These are phyloP conservation scores for Creolimax fragrantissima DNA, from an alignment of 78 protist species.

Conservation along the genomic window DNA sequence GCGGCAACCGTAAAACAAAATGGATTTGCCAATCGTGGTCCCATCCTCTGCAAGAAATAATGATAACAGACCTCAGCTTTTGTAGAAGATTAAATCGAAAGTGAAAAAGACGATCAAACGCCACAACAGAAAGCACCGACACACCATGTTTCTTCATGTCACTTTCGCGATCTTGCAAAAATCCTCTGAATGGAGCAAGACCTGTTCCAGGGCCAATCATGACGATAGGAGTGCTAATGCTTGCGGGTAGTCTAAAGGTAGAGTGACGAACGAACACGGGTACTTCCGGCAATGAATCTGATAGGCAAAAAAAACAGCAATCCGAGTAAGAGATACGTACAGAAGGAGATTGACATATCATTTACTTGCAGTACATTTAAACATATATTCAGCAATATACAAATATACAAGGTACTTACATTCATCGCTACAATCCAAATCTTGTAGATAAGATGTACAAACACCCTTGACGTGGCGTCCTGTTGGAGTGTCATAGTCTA, in stretches of 20 bases:
- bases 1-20: slow-evolving; percentile 63
- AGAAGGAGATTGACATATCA: background rate
- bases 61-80: background rate
- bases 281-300: background rate
- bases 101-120: background rate
- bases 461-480: slow-evolving; percentile 55
- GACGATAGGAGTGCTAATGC: slow-evolving; percentile 23
- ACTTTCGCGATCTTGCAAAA: slow-evolving; percentile 44
- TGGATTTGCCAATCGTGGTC: background rate
- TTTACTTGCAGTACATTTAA: no score
- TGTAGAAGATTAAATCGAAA: background rate
- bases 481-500: slow-evolving; percentile 35
- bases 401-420: background rate
- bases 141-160: background rate
- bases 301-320: background rate
- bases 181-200: slow-evolving; percentile 62
- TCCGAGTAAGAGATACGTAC: background rate
- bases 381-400: background rate
- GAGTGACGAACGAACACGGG: slow-evolving; percentile 31
- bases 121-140: no score
- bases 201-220: slow-evolving; percentile 72
- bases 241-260: slow-evolving; percentile 29
- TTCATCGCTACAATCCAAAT: background rate
- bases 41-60: no score
- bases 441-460: slow-evolving; percentile 57